A percentile compares a stretch with the other conserved stretches of the same genome.
These are phyloP conservation scores for Leishmania tarentolae DNA, from an alignment of 208 protist species.

Conservation along the genomic window DNA sequence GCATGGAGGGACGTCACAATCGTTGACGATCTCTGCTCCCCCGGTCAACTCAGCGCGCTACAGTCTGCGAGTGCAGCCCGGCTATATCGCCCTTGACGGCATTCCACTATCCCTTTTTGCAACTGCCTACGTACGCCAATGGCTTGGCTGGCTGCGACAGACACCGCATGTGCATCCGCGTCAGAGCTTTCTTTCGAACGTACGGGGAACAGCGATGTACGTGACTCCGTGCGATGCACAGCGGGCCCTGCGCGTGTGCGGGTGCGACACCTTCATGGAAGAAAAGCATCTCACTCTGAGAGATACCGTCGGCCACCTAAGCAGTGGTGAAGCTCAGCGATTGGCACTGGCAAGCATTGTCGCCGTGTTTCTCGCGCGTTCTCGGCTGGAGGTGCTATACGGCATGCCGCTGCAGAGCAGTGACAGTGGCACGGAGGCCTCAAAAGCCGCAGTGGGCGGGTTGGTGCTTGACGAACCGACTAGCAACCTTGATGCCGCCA, in stretches of 20 bases:
- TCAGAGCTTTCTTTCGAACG: slow-evolving; percentile 50
- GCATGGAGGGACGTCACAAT: neutral
- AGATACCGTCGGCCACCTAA: slow-evolving; percentile 57
- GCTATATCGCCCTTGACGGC: slow-evolving; percentile 43
- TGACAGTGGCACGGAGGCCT: neutral
- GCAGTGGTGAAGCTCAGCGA: slow-evolving; percentile 92
- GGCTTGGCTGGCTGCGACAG: slow-evolving; percentile 56
- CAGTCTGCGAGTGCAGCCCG: slow-evolving; percentile 5
- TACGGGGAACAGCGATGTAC: slow-evolving; percentile 30
- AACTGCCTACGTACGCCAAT: slow-evolving; percentile 49
- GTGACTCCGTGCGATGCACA: slow-evolving; percentile 47
- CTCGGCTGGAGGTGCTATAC: slow-evolving; percentile 20
- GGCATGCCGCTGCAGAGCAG: neutral
- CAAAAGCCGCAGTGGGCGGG: slow-evolving; percentile 23
- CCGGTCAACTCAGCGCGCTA: neutral
- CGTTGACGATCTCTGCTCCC: neutral
- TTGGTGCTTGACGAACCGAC: slow-evolving; percentile 92
- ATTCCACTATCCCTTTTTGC: slow-evolving; percentile 66
- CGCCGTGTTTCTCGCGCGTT: slow-evolving; percentile 38
- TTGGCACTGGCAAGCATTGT: slow-evolving; percentile 90
- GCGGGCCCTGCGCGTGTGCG: slow-evolving; percentile 45
- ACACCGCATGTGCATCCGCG: slow-evolving; percentile 32
- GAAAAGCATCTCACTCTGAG: slow-evolving; percentile 36
- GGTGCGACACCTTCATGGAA: slow-evolving; percentile 50
- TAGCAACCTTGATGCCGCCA: slow-evolving; percentile 84